Evolutionary conservation across 495 filamentous ascomycete species (phyloP).

Genomic region (Tuber magnatum): DNA sequence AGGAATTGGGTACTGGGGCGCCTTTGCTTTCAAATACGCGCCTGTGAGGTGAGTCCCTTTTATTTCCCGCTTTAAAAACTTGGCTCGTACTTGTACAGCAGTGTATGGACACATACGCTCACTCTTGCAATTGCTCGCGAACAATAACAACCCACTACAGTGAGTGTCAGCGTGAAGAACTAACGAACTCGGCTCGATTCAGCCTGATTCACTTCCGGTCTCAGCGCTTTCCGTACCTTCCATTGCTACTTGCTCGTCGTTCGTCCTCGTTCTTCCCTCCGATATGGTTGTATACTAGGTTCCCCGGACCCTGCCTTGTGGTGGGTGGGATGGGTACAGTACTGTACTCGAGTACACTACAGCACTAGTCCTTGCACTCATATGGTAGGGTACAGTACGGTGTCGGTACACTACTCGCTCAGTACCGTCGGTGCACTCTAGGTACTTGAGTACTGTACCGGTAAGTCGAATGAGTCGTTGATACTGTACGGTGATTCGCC

Average conservation of each 20-base stretch:
- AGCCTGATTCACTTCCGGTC: not conserved
- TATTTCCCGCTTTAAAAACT: not conserved
- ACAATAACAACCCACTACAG: not conserved
- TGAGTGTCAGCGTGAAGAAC: not conserved
- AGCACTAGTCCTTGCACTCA: no score
- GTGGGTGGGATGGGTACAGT: not conserved
- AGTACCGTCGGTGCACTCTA: not conserved
- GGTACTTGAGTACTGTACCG: no score
- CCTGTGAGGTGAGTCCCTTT: not conserved
- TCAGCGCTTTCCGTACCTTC: not conserved
- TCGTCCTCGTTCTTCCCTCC: not conserved
- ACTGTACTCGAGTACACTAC: no score
- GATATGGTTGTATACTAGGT: not conserved
- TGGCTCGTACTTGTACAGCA: not conserved
- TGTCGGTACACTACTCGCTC: not conserved
- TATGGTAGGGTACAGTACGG: not conserved
- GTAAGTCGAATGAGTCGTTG: not conserved
- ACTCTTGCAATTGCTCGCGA: not conserved
- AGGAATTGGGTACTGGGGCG: not conserved
- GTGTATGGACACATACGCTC: not conserved
- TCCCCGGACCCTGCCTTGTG: not conserved
- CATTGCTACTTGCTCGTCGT: not conserved
- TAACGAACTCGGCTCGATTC: not conserved
- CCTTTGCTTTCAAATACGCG: not conserved
- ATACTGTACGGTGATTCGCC: not conserved